Base-by-base conservation (phyloP, 441 rosid species). In the Populus hybrid region DNA sequence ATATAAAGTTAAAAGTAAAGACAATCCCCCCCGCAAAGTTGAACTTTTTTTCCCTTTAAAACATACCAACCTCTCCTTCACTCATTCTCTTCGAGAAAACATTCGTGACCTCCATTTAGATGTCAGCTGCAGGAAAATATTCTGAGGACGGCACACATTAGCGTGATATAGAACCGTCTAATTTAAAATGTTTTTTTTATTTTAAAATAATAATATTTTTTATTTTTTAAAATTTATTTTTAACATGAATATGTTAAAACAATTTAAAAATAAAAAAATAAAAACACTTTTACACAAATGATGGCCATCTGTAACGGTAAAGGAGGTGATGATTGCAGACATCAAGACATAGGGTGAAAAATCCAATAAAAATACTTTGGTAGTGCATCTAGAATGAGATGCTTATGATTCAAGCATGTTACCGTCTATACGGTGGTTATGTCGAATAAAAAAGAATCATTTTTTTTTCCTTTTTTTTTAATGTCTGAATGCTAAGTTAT, bases 321-420 rank as follows among this genome's bases (percentile, higher is more conserved):
- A 35, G 38, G 38, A 5, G 38, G 1, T 35, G 38, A 35, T 35
- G 38, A 35, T 6, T 30, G 38, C 38, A 35, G 1, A 35, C 7
- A 35, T 35, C 38, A 35, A 35, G 38, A 35, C 36, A 6, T 18
- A 69, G 74, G 71, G 77, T 53, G 18, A 85, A 81, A 5, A 4
- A 50, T 66, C 61, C 46, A 30, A 30, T 30, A 3, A 38, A 23
- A 75, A 83, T 63, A 88, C 92, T 89, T 89, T 87, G 90, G 92
- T 90, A 87, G 65, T 79, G 34, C 69, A 66, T 66, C 69, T 66
- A 7, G 4, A 66, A 66, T 26, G 10, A 26, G 32, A 30, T 30
- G 32, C 32, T 35, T 35, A 6, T 35, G 38, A 7, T 7, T 35
- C 38, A 35, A 35, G 38, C 38, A 50, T 50, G 7, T 50, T 50